Conservation (phyloP, 768 basidiomycete species). For the Psilocybe tampanensis region DNA sequence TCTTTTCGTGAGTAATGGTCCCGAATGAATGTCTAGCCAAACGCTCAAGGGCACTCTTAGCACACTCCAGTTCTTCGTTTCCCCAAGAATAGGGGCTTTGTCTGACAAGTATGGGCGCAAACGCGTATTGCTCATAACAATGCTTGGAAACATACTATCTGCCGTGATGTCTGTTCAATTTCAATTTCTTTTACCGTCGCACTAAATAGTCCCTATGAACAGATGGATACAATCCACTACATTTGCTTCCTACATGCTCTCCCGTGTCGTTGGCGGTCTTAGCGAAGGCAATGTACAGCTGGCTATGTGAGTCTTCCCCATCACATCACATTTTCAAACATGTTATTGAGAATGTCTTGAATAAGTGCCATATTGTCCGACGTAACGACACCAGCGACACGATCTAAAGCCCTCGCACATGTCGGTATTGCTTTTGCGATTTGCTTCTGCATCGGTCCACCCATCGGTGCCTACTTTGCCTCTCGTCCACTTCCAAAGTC, state of each 20-base stretch:
- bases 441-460: slow-evolving; percentile 91
- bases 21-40: slow-evolving; percentile 18
- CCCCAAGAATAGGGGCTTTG: slow-evolving; percentile 78
- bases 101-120: slow-evolving; percentile 93
- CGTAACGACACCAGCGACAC: slow-evolving; percentile 76
- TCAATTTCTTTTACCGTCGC: not conserved
- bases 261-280: slow-evolving; percentile 88
- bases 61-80: slow-evolving; percentile 81
- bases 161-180: slow-evolving; percentile 65
- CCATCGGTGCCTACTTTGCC: slow-evolving; percentile 95
- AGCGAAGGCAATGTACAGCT: slow-evolving; percentile 98
- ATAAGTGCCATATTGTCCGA: slow-evolving; percentile 95
- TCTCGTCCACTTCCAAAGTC: slow-evolving; percentile 75
- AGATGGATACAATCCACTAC: slow-evolving; percentile 92
- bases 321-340: not conserved
- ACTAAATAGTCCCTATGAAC: slow-evolving; percentile 1
- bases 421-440: slow-evolving; percentile 97
- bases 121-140: slow-evolving; percentile 77
- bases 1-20: slow-evolving; percentile 73
- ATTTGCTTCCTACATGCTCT: slow-evolving; percentile 88
- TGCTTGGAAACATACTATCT: slow-evolving; percentile 94
- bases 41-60: slow-evolving; percentile 44
- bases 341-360: not conserved
- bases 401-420: slow-evolving; percentile 85
- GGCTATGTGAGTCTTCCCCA: slow-evolving; percentile 73